phyloP scores from a whole-genome alignment of 108 stramenopile species.

The Cyclotella kingstonii region DNA sequence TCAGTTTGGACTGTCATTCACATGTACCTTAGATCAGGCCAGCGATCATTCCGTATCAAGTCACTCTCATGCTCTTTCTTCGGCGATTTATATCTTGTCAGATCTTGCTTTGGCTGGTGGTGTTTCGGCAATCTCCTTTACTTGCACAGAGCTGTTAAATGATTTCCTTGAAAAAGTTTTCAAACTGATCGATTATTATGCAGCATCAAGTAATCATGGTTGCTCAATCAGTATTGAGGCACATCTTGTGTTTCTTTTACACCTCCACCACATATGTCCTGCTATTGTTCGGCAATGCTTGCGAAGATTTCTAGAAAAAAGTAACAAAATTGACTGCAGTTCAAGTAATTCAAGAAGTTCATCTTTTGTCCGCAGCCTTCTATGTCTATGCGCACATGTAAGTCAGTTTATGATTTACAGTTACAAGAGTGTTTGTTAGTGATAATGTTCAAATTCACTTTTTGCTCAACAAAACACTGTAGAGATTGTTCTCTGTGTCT shows the following conservation, averaged over 20 bases:
- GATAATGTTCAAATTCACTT: too few species aligned
- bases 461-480: too few species aligned
- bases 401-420: too few species aligned
- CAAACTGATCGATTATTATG: slow-evolving; percentile 13
- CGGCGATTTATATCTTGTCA: slow-evolving; percentile 21
- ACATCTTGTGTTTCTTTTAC: slow-evolving; percentile 24
- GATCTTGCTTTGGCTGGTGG: slow-evolving; percentile 32
- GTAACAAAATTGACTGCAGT: neutral
- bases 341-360: neutral
- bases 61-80: slow-evolving; percentile 11
- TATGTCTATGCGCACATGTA: slow-evolving; percentile 30
- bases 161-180: slow-evolving; percentile 19
- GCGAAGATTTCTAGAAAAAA: slow-evolving; percentile 15
- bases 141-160: slow-evolving; percentile 17
- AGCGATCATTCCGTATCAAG: neutral
- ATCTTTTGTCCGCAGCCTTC: slow-evolving; percentile 27
- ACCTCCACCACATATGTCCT: slow-evolving; percentile 35
- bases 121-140: slow-evolving; percentile 7
- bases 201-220: neutral
- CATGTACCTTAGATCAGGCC: neutral
- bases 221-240: slow-evolving; percentile 19
- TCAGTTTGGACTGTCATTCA: slow-evolving; percentile 34
- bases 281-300: slow-evolving; percentile 22
- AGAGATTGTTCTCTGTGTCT: slow-evolving; percentile 37
- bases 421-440: too few species aligned